Evolutionary conservation across 176 grass and related monocot species (phyloP).

Genomic region (Alopecurus myosuroides): DNA sequence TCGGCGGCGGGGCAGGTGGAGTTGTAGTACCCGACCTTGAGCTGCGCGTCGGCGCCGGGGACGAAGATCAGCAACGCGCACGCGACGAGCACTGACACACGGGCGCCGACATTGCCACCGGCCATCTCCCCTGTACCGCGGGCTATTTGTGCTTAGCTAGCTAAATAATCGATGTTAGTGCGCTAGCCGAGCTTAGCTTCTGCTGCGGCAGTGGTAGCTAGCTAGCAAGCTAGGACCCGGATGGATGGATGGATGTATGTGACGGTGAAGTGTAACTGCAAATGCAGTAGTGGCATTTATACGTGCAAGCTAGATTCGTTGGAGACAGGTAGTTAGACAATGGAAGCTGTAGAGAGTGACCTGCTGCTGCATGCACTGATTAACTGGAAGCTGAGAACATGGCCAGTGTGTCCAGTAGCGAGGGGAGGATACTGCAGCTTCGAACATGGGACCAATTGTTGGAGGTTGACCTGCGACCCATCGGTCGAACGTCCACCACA

Average conservation of each 20-base stretch:
- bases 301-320: not conserved
- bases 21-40: constrained; percentile 41
- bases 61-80: not conserved
- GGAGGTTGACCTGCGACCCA: not conserved
- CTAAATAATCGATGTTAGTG: not conserved
- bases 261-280: not conserved
- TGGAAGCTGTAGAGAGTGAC: not conserved
- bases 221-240: not conserved
- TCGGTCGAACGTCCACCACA: not conserved
- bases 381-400: not conserved
- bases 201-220: not conserved
- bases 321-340: not conserved
- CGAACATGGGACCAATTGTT: too few species aligned
- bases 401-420: not conserved
- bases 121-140: not conserved
- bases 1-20: constrained; percentile 16
- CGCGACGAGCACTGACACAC: not conserved
- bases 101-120: not conserved
- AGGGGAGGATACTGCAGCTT: not conserved
- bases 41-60: not conserved
- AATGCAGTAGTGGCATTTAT: constrained; percentile 12
- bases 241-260: not conserved
- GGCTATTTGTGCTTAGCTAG: not conserved
- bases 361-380: constrained; percentile 1
- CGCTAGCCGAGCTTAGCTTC: not conserved